Conservation (phyloP, 2,329 filamentous ascomycete species). For the Periconia macrospinosa region DNA sequence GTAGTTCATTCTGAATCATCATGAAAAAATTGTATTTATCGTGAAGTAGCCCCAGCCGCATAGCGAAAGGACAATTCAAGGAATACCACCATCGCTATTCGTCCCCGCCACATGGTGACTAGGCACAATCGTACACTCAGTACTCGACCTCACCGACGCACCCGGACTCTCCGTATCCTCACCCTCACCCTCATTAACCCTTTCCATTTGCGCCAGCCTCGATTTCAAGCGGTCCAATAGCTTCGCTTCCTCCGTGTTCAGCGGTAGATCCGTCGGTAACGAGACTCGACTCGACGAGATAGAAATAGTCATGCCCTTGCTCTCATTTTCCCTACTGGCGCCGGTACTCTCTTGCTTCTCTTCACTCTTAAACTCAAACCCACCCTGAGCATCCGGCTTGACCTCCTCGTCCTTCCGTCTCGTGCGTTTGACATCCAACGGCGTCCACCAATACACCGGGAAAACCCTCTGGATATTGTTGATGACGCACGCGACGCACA, state of each 20-base stretch:
- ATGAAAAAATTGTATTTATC: no score
- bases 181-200: constrained; percentile 26
- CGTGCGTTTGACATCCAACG: constrained; percentile 35
- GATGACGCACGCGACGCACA: constrained; percentile 45
- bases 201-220: constrained; percentile 25
- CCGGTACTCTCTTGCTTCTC: constrained; percentile 14
- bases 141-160: constrained; percentile 14
- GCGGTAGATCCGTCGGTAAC: constrained; percentile 38
- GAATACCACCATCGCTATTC: not conserved
- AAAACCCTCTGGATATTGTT: constrained; percentile 53
- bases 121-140: constrained; percentile 23
- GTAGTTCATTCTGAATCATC: no score
- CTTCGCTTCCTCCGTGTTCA: constrained; percentile 39
- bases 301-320: constrained; percentile 27
- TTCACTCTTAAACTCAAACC: constrained; percentile 25
- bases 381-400: constrained; percentile 21
- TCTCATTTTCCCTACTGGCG: constrained; percentile 15
- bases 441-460: constrained; percentile 55
- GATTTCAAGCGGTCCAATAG: constrained; percentile 41
- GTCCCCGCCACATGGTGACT: constrained; percentile 5
- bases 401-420: constrained; percentile 26
- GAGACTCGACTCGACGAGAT: constrained; percentile 34
- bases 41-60: no score
- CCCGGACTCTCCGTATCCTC: not conserved
- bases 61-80: no score